Conservation (phyloP, 441 rosid genomes). For the Adansonia madagascariensis region DNA sequence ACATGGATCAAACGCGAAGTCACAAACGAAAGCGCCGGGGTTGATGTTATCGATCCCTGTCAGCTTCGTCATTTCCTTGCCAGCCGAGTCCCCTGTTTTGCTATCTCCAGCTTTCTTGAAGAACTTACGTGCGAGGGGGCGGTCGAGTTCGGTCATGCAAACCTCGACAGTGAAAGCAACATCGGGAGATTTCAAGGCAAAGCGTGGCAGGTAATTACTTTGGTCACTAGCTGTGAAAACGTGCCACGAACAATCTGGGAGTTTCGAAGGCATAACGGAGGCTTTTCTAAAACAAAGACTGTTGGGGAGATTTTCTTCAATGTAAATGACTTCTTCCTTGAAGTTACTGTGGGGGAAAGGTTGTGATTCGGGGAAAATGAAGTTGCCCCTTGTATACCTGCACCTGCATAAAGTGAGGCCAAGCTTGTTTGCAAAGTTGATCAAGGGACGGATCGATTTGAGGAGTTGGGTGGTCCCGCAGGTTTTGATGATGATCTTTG, state of each 20-base stretch:
- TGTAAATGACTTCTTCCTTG: slow-evolving; percentile 68
- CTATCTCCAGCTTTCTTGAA: slow-evolving; percentile 51
- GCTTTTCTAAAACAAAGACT: slow-evolving; percentile 67
- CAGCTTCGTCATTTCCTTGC: slow-evolving; percentile 75
- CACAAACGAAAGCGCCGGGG: slow-evolving; percentile 71
- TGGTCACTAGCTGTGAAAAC: slow-evolving; percentile 71
- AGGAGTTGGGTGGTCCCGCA: slow-evolving; percentile 97
- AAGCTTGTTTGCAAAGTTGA: slow-evolving; percentile 58
- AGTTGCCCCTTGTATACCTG: slow-evolving; percentile 86
- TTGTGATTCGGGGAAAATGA: slow-evolving; percentile 87
- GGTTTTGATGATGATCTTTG: slow-evolving; percentile 92
- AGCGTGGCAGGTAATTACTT: neutral
- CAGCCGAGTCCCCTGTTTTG: slow-evolving; percentile 55
- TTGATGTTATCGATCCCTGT: slow-evolving; percentile 73
- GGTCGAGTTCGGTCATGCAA: slow-evolving; percentile 95
- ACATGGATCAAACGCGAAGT: slow-evolving; percentile 92
- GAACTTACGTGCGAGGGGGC: slow-evolving; percentile 61
- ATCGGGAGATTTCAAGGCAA: slow-evolving; percentile 22
- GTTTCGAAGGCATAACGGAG: slow-evolving; percentile 71
- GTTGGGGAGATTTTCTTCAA: slow-evolving; percentile 66
- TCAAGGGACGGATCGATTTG: slow-evolving; percentile 83
- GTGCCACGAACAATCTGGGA: slow-evolving; percentile 77
- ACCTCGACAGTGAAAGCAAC: slow-evolving; percentile 67
- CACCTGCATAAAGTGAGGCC: slow-evolving; percentile 67
- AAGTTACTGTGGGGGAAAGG: slow-evolving; percentile 91